Percentiles rank a stretch among this genome's conserved stretches.
phyloP scores from a whole-genome alignment of 768 basidiomycete genomes.

The Boletus rubroflammeus region DNA sequence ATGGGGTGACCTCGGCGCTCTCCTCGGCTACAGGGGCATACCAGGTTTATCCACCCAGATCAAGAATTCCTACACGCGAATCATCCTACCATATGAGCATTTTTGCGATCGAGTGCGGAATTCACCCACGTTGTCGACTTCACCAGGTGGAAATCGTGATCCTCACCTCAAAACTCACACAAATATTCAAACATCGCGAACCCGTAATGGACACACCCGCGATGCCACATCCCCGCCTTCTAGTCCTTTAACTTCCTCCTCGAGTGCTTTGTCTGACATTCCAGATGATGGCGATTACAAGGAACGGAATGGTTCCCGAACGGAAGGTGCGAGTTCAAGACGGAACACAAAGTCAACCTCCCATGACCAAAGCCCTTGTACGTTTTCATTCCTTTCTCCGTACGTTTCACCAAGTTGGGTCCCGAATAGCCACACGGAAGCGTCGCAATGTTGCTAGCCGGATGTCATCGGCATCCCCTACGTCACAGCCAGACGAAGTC shows the following conservation, averaged over 20 bases:
- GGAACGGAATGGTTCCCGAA: slow-evolving; percentile 45
- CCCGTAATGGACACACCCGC: slow-evolving; percentile 37
- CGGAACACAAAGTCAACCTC: slow-evolving; percentile 51
- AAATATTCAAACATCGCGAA: slow-evolving; percentile 41
- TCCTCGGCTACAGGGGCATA: slow-evolving; percentile 78
- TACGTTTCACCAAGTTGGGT: slow-evolving; percentile 15
- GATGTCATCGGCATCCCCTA: slow-evolving; percentile 21
- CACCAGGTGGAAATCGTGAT: slow-evolving; percentile 38
- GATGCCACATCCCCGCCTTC: slow-evolving; percentile 60
- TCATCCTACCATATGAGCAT: slow-evolving; percentile 95
- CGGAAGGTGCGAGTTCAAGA: slow-evolving; percentile 41
- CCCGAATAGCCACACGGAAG: slow-evolving; percentile 33
- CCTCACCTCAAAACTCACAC: slow-evolving; percentile 54
- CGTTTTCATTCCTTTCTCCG: slow-evolving; percentile 11
- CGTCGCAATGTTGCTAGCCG: slow-evolving; percentile 19
- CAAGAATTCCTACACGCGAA: slow-evolving; percentile 83
- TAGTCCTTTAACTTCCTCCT: slow-evolving; percentile 73
- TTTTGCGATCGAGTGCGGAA: slow-evolving; percentile 76
- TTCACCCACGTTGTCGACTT: slow-evolving; percentile 47
- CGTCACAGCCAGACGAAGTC: slow-evolving; percentile 34
- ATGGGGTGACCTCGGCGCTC: slow-evolving; percentile 84
- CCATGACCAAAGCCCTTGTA: slow-evolving; percentile 47
- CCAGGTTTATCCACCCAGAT: slow-evolving; percentile 84
- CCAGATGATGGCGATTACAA: slow-evolving; percentile 71
- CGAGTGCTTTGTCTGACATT: slow-evolving; percentile 75